These are phyloP conservation scores for Ganoderma meredithae DNA, from an alignment of 1,284 basidiomycete species.

Conservation along the genomic window DNA sequence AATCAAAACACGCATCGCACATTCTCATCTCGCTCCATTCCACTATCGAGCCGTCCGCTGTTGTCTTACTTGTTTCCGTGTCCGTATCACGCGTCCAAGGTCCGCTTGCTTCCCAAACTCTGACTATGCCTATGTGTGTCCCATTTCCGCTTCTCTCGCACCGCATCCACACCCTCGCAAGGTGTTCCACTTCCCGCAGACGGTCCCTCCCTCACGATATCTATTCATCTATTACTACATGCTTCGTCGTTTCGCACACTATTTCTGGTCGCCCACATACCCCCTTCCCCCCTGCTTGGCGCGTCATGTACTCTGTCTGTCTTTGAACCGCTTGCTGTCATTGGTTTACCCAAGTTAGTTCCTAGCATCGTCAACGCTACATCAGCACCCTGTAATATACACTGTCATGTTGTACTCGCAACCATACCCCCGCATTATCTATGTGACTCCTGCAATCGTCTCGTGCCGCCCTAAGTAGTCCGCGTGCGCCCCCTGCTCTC, in stretches of 20 bases:
- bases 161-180: neutral
- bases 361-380: neutral
- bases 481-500: neutral
- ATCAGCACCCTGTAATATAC: neutral
- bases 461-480: neutral
- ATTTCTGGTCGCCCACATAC: conserved; percentile 1
- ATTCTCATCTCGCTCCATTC: neutral
- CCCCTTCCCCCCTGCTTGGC: conserved; percentile 2
- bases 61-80: neutral
- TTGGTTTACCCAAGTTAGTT: neutral
- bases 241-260: conserved; percentile 2
- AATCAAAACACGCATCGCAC: conserved; percentile 1
- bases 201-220: neutral
- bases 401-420: neutral
- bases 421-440: neutral
- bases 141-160: neutral
- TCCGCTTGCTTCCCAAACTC: neutral
- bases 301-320: neutral
- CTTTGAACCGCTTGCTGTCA: neutral
- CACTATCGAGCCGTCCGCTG: neutral
- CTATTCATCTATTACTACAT: neutral
- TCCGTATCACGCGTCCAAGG: neutral
- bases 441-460: neutral
- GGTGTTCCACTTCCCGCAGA: neutral
- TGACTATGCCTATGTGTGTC: neutral